phyloP scores from a whole-genome alignment of 108 stramenopile genomes.

The Epithemia pelagica region DNA sequence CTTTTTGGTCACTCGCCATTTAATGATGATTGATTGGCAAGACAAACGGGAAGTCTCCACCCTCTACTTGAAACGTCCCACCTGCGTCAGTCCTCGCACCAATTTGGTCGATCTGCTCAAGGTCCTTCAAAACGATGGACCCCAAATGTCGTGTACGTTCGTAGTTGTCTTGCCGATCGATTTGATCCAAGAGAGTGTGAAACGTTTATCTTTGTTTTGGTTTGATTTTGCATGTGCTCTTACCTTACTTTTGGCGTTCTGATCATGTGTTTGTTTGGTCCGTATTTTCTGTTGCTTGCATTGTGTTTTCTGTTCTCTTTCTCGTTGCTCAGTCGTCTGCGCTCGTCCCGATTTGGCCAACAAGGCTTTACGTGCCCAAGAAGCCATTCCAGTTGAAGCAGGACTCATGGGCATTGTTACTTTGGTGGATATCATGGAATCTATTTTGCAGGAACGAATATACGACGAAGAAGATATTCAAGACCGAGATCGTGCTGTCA shows the following conservation, averaged over 20 bases:
- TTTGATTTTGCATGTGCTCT: not conserved
- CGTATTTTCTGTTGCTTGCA: not conserved
- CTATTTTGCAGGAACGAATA: constrained; percentile 48
- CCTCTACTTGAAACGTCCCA: constrained; percentile 40
- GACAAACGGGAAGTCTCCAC: constrained; percentile 39
- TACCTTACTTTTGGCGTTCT: too few relatives aligned
- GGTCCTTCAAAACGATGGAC: constrained; percentile 36
- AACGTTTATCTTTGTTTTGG: too few relatives aligned
- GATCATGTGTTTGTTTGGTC: not conserved
- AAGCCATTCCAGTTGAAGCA: constrained; percentile 31
- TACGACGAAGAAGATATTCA: constrained; percentile 46
- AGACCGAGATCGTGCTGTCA: constrained; percentile 37
- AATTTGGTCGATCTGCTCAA: constrained; percentile 45
- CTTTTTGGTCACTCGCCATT: constrained; percentile 49
- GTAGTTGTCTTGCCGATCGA: not conserved
- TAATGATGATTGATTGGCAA: constrained; percentile 63
- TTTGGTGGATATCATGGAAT: constrained; percentile 53
- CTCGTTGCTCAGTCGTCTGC: constrained; percentile 62
- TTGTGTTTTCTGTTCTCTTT: not conserved
- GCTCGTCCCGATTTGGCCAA: constrained; percentile 54
- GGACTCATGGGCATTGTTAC: constrained; percentile 60
- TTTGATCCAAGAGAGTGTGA: too few relatives aligned
- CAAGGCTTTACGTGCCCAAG: constrained; percentile 23
- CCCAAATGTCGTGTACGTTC: constrained; percentile 23
- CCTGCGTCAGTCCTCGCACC: constrained; percentile 42